Evolutionary conservation across 2,329 filamentous ascomycete genomes (phyloP), one percentile per base, ranked within the genome.

Genomic region (Camillea tinctor): DNA sequence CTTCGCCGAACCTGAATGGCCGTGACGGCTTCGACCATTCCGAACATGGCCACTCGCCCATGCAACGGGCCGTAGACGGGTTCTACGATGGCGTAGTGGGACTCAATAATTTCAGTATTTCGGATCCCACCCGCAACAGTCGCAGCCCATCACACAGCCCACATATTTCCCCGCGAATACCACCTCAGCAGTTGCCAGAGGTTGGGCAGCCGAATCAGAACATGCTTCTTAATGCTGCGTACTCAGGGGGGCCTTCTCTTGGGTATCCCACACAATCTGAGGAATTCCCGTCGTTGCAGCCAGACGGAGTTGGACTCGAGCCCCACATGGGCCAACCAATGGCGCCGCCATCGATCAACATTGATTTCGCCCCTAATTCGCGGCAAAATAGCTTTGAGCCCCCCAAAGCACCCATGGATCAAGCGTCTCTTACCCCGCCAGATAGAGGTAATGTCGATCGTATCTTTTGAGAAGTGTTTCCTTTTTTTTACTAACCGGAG

Each of bases 291-390:
- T 73, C 78, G 26, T 74, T 86, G 15, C 72, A 73, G 19, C 77
- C 80, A 58, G 77, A 80, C 22, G 73, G 75, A n/a, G 76, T 76
- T 22, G 84, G 91, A 72, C 84, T 91, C 72, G 85, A 65, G 24
- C 60, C 65, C 86, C 5, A 87, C 84, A 71, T 86, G 84, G 55
- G 71, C 52, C 85, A 88, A 54, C 84, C 90, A 66, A 95, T 96
- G 88, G 90, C 89, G 3, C 91, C 93, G n/a, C 93, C 93, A 0
- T 91, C 93, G 55, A 97, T 97, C 76, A 96, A 95, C 72, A 95
- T 97, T 68, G 91, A 97, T 72, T 93, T 92, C 74, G 93, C 93
- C 17, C 93, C 93, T 22, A 88, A 88, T 8, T 85, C 90, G 56
- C 79, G 84, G 60, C 85, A 85, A 69, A 84, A 81, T 56, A 86